Evolutionary conservation across 257 asterid species (phyloP), one percentile per base, ranked within the genome.

Genomic region (Coffea canephora): DNA sequence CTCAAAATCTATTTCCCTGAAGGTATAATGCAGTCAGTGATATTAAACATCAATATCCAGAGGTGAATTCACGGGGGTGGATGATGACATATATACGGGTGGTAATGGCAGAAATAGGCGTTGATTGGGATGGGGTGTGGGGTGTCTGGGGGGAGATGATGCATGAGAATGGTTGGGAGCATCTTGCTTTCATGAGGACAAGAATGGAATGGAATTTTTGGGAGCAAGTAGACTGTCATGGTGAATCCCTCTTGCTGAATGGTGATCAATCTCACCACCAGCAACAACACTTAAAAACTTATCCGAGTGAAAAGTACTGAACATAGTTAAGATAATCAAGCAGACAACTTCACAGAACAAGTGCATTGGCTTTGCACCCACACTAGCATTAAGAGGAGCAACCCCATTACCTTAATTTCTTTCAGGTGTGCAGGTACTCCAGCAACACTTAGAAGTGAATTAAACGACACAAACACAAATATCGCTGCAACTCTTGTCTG

Each of bases 401-500:
- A n/a, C 39, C n/a, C 48, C 54, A 62, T 80, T 90, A 96, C 99
- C 98, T 94, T 86, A 80, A 90, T 89, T 87, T 96, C 99, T 82
- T 94, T 96, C 83, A 92, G 84, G 61, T 90, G 97, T 25, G 97
- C 95, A 49, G 99, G 98, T 76, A 90, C 91, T 75, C 97, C 97
- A 23, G 99, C 98, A 61, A 91, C 90, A 78, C 97, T 90, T 78
- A 96, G 85, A 81, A 96, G 93, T 39, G 98, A 94, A 36, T 92
- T 83, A 83, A 94, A 94, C 23, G 99, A 94, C 27, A 94, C 85
- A 79, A 94, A 96, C 59, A 88, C 90, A 85, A 94, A 96, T 68
- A 94, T 68, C 76, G 99, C 97, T 74, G 94, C 97, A 34, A 90
- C 97, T 87, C 99, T 90, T 34, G 92, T 86, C 99, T 96, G 97